Conservation (phyloP, 1,284 basidiomycete species). For the Anthracocystis setariae region DNA sequence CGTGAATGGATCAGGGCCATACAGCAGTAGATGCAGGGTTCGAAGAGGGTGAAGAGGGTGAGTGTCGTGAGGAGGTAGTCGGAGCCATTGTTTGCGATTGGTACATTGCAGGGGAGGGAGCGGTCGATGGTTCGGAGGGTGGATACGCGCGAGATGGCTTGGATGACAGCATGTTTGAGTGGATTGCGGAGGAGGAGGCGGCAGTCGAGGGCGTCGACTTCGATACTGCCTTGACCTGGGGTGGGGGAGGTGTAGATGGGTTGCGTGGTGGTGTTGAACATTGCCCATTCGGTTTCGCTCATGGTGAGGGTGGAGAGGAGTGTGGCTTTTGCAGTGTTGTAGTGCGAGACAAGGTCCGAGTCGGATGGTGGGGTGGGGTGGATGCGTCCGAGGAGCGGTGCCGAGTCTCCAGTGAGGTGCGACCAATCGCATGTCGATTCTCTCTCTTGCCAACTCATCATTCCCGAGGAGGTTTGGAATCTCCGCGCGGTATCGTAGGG, state of each 20-base stretch:
- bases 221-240: slow-evolving; percentile 22
- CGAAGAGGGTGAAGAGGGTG: slow-evolving; percentile 61
- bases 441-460: slow-evolving; percentile 12
- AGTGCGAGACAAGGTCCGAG: background rate
- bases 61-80: slow-evolving; percentile 65
- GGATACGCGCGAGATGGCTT: slow-evolving; percentile 19
- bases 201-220: slow-evolving; percentile 55
- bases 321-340: background rate
- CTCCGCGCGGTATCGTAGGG: slow-evolving; percentile 14
- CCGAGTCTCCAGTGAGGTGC: slow-evolving; percentile 9
- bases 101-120: background rate
- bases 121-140: slow-evolving; percentile 21
- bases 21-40: slow-evolving; percentile 64
- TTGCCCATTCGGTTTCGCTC: slow-evolving; percentile 18
- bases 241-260: slow-evolving; percentile 6
- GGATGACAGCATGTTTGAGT: slow-evolving; percentile 59
- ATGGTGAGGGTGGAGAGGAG: slow-evolving; percentile 15
- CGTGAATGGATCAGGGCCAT: slow-evolving; percentile 66
- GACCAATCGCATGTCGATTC: slow-evolving; percentile 27
- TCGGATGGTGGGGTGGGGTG: background rate
- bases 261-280: background rate
- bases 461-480: background rate
- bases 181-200: slow-evolving; percentile 52
- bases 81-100: slow-evolving; percentile 37
- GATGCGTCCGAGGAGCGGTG: slow-evolving; percentile 23